Evolutionary conservation across 805 yeast species (phyloP), one percentile per base, ranked within the genome.

Genomic region (Lipomyces japonicus): DNA sequence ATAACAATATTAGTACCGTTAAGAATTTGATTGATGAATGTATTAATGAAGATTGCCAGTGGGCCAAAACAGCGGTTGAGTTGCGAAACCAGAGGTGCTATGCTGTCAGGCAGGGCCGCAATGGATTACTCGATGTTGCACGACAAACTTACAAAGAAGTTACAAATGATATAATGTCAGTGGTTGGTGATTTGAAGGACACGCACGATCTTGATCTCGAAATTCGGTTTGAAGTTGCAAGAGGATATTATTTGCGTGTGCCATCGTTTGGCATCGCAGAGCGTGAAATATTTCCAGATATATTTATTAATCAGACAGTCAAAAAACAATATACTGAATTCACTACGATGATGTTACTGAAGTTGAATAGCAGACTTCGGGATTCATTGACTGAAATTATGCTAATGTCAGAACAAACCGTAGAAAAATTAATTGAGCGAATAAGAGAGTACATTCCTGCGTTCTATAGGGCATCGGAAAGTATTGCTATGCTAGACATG

Each of bases 61-160:
- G 76, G 77, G 77, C 75, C 0, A 59, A 60, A 0, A 61, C 68
- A 1, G 60, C 71, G 1, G 52, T 72, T 3, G 76, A 75, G 41
- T 54, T 75, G 31, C 70, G 68, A 53, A 74, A 73, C 51, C 79
- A 75, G 49, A 65, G 66, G 51, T 65, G 72, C 25, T 73, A 71
- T 60, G 78, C 79, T 0, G 71, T 75, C 0, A 74, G 66, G 50
- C 61, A 70, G 32, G 77, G 77, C 0, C 57, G 63, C 2, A 75
- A 76, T 58, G 79, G 79, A 0, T 55, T 76, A 9, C 58, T 75
- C 1, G 77, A 73, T 57, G 68, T 73, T 0, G 73, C 76, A 2
- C 62, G 79, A 36, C 69, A 72, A 50, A 47, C 74, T 0, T 75
- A 75, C 48, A 66, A 69, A 44, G 63, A 58, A 3, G 59, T 68